Conservation (phyloP, 768 basidiomycete species). For the Clitopilus hobsonii region DNA sequence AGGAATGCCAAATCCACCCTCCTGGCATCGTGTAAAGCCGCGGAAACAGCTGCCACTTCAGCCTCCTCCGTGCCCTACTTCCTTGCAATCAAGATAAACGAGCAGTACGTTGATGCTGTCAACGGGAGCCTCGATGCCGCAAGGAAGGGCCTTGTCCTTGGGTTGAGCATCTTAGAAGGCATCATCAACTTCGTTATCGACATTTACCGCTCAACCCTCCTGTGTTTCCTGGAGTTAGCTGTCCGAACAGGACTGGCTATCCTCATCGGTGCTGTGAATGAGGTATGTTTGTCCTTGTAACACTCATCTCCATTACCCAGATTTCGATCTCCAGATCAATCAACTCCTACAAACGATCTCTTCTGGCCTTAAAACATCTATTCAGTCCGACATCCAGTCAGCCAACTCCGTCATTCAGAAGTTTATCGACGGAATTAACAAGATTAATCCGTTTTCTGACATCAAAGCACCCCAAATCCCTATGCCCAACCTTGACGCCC, state of each 20-base stretch:
- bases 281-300: conserved; percentile 44
- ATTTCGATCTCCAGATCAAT: conserved; percentile 50
- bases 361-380: conserved; percentile 55
- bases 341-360: conserved; percentile 59
- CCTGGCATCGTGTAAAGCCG: conserved; percentile 81
- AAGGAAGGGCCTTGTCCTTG: conserved; percentile 63
- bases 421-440: conserved; percentile 68
- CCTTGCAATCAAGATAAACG: conserved; percentile 80
- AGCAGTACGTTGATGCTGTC: conserved; percentile 71
- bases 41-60: conserved; percentile 76
- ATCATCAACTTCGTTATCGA: conserved; percentile 91
- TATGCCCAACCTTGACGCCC: conserved; percentile 66
- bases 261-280: conserved; percentile 77
- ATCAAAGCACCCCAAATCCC: conserved; percentile 68
- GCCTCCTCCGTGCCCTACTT: conserved; percentile 87
- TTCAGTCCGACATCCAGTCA: conserved; percentile 63
- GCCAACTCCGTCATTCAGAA: conserved; percentile 67
- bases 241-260: conserved; percentile 77
- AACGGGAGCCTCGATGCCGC: conserved; percentile 78
- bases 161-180: conserved; percentile 81
- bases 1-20: conserved; percentile 69
- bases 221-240: conserved; percentile 91
- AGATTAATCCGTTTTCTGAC: conserved; percentile 66
- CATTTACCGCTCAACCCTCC: conserved; percentile 86
- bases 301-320: neutral